Evolutionary conservation across 257 asterid genomes (phyloP).

Genomic region (Lithospermum erythrorhizon): DNA sequence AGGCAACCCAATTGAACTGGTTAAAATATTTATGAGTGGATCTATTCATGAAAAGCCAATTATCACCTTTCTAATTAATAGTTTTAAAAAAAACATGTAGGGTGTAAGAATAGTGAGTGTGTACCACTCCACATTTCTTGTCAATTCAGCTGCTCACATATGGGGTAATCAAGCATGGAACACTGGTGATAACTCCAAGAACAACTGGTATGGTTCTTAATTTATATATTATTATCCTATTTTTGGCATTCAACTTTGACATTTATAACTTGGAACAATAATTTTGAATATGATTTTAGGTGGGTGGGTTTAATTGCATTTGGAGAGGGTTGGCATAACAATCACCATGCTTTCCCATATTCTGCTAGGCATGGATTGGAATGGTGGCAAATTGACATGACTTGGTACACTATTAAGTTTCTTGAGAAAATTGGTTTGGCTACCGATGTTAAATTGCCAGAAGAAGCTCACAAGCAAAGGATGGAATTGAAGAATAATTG

Average conservation of each 20-base stretch:
- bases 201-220: constrained; percentile 39
- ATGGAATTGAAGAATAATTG: constrained; percentile 25
- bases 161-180: constrained; percentile 86
- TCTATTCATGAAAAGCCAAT: too few relatives aligned
- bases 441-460: constrained; percentile 51
- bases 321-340: constrained; percentile 86
- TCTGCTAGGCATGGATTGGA: constrained; percentile 72
- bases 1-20: neutral
- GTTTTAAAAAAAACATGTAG: constrained; percentile 35
- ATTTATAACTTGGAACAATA: neutral
- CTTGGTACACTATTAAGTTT: constrained; percentile 52
- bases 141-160: constrained; percentile 81
- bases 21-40: neutral
- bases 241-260: neutral
- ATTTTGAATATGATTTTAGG: constrained; percentile 20
- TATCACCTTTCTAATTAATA: too few relatives aligned
- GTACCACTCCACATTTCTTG: constrained; percentile 72
- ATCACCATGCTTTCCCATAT: constrained; percentile 74
- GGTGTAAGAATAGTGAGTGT: constrained; percentile 72
- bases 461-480: constrained; percentile 35
- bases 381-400: constrained; percentile 78
- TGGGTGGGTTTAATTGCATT: constrained; percentile 68
- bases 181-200: constrained; percentile 56
- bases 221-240: too few relatives aligned
- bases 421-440: constrained; percentile 60